Evolutionary conservation across 2,329 filamentous ascomycete genomes (phyloP), one percentile per base, ranked within the genome.

Genomic region (Eutypa lata): DNA sequence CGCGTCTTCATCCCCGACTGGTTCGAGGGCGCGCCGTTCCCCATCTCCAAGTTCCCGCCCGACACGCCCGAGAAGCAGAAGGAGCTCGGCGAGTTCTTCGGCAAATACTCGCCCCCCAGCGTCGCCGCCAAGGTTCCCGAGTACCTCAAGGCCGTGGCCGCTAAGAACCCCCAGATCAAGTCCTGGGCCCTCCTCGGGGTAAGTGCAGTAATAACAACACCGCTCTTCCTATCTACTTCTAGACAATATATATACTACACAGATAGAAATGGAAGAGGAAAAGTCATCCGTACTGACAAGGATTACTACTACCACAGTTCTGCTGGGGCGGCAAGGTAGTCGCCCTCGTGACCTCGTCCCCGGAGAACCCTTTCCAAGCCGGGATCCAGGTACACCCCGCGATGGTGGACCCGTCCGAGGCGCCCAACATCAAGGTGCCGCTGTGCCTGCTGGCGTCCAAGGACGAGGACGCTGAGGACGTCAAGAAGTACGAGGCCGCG

Each of bases 1-100:
- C 86, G 85, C 61, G 89, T 96, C 61, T 91, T 92, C 73, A 92
- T 97, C 58, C 92, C 92, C 26, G 92, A 97, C 74, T 93, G 90
- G 80, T 96, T 96, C 76, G 81, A 89, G 55, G 91, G 90, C 68
- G 79, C 82, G 59, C 88, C 90, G 2, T 73, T 73, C 63, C 71
- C 75, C 48, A 78, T 84, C 68, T 75, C 75, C 65, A 71, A 79
- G 73, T 83, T 83, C 67, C 87, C 87, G 2, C 81, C 86, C 22
- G 71, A 84, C 70, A 88, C 72, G 6, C 73, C 81, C 5, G 84
- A 89, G 61, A 87, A 89, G 72, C 70, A 82, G 66, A 74, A 81
- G 68, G 75, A 74, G 24, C 73, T 89, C 3, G 74, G 74, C 26
- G 72, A 68, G 3, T 89, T 88, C 72, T 81, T 89, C 63, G 67